Conservation (phyloP, 2,329 filamentous ascomycete species). For the Botryotinia convoluta region DNA sequence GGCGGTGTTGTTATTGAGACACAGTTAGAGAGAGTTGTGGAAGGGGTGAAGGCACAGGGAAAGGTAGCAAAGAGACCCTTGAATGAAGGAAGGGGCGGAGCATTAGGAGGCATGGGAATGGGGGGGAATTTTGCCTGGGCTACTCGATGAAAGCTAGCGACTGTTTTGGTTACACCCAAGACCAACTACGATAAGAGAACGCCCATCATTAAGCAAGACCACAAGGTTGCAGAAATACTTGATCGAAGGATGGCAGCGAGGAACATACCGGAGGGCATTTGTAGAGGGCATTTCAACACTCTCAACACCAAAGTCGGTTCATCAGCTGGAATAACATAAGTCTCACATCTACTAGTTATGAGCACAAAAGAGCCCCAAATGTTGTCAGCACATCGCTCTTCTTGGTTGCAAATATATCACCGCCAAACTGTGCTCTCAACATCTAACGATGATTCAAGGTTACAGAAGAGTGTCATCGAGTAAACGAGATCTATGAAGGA, state of each 20-base stretch:
- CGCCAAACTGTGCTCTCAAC: not conserved
- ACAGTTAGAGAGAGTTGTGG: conserved; percentile 80
- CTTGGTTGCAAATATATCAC: not conserved
- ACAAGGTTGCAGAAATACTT: not conserved
- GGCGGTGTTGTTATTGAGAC: conserved; percentile 95
- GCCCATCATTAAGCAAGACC: not conserved
- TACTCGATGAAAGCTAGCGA: conserved; percentile 30
- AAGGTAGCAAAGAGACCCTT: conserved; percentile 76
- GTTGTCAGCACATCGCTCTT: not conserved
- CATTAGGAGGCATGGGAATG: conserved; percentile 41
- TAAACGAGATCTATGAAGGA: not conserved
- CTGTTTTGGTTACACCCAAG: not conserved
- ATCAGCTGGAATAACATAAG: not conserved
- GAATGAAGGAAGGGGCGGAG: conserved; percentile 60
- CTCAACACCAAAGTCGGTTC: not conserved
- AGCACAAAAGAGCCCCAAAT: conserved; percentile 1
- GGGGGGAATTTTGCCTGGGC: conserved; percentile 39
- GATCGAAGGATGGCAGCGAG: not conserved
- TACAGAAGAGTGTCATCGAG: not conserved
- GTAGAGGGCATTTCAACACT: not conserved
- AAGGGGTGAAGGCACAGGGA: conserved; percentile 75
- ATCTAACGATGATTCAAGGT: not conserved
- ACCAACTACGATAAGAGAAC: not conserved
- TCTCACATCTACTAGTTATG: not conserved
- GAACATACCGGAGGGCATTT: not conserved